Base-by-base conservation (phyloP, 2,329 filamentous ascomycete species). In the Alternaria solani region DNA sequence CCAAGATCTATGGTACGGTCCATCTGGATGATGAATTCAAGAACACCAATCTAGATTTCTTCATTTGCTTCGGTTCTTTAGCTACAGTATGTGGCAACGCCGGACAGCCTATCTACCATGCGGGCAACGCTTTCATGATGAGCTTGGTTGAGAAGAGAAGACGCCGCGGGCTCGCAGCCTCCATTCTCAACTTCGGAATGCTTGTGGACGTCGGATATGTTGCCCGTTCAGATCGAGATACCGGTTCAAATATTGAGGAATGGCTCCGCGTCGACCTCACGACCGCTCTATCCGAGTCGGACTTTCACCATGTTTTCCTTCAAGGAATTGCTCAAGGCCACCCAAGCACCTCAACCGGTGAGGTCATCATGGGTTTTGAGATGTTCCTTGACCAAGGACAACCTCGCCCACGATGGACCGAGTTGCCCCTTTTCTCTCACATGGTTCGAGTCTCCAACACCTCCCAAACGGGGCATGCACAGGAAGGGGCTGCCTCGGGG, bases 181-280 rank as follows among this genome's bases (percentile, higher is more conserved):
- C 43, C 2, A 8, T 41, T 28, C 11, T 65, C 12, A 25, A 66
- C n/a, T 26, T 68, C 4, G 55, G 59, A 18, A 1, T 34, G 2
- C 25, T 65, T 23, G 49, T 78, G 1, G 83, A 81, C 5, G 62
- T 80, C 2, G 84, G 84, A 0, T 83, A 81, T 20, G 39, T 55
- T n/a, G 46, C 46, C 2, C 30, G 38, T 52, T 12, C 9, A 56
- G 32, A 43, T n/a, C 32, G 48, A 30, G 28, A 30, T 30, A 30
- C 28, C 28, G 28, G 28, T 30, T 30, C 28, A 30, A 30, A 30
- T 30, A 30, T 30, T 30, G 28, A 30, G 28, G 28, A 30, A 30
- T 30, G 28, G 28, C 28, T 30, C 28, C 28, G 28, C 28, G 28
- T 30, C 28, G 28, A 30, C 28, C 28, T 30, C 28, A 30, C 28